Evolutionary conservation across 2,329 filamentous ascomycete genomes (phyloP), one percentile per base, ranked within the genome.

Genomic region (Colletotrichum sp.): DNA sequence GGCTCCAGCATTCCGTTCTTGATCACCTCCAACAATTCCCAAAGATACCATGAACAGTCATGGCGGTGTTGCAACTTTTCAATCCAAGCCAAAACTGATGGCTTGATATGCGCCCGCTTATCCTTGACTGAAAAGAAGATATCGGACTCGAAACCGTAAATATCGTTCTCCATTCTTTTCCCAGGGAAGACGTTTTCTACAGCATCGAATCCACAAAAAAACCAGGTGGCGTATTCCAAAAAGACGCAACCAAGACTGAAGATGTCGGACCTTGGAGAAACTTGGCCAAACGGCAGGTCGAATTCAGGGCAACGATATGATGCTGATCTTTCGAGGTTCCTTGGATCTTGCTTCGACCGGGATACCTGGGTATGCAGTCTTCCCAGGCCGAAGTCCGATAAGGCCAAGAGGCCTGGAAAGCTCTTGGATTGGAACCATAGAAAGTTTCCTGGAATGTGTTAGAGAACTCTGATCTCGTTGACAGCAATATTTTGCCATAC

Each of bases 261-360:
- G 1, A 83, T 81, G 58, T 86, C 84, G 2, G 70, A 72, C 5
- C 65, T 34, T 4, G 65, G 65, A 1, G 70, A 72, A 2, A 84
- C 80, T 7, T 61, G 66, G 2, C 75, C 76, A 7, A 63, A 59
- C 0, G 65, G 21, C 0, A 83, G 21, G 7, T 80, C 79, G 33
- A 80, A 79, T 27, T 86, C 85, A 8, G 85, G 85, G 1, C 84
- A 82, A n/a, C 79, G 79, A 31, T 86, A 86, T 0, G 84, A 84
- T 9, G 79, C 80, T 0, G 81, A 77, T 38, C 70, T 57, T 24
- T 72, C 70, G 7, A 72, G 4, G 11, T 58, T 69, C 15, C 16
- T 64, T 34, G 70, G 70, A 5, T 72, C 70, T 36, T 69, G 70
- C 18, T 63, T 69, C 2, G 57, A 69, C 15, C 47, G 57, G 8